phyloP scores from a whole-genome alignment of 2,329 filamentous ascomycete genomes.

The Talaromyces sp. region DNA sequence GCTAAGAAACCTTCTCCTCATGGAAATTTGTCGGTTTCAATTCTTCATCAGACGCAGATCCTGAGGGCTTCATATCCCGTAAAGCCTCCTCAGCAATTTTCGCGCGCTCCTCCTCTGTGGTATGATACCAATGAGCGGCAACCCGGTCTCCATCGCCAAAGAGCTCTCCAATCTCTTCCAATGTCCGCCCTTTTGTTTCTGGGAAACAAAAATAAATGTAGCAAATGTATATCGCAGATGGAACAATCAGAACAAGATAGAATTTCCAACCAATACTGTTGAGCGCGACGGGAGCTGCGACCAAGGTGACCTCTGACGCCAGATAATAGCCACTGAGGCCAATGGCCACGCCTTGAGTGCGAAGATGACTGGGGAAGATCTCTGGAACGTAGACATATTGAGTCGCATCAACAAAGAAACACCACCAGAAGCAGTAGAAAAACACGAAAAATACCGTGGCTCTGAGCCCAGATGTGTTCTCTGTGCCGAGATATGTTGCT shows the following conservation, averaged over 20 bases:
- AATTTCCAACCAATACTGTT: conserved; percentile 32
- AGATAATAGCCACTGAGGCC: conserved; percentile 33
- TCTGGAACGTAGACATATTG: conserved; percentile 39
- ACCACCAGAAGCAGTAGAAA: conserved; percentile 38
- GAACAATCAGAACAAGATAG: conserved; percentile 35
- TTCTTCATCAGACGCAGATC: neutral
- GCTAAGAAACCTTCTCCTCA: neutral
- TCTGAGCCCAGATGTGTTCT: conserved; percentile 29
- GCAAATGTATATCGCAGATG: conserved; percentile 26
- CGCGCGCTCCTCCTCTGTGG: neutral
- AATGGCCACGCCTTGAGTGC: conserved; percentile 34
- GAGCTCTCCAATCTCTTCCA: conserved; percentile 33
- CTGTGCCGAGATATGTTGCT: conserved; percentile 30
- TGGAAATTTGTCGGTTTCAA: neutral
- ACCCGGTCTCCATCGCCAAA: conserved; percentile 26
- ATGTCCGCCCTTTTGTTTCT: conserved; percentile 30
- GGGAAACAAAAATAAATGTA: conserved; percentile 33
- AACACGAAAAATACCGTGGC: conserved; percentile 40
- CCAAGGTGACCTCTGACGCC: conserved; percentile 31
- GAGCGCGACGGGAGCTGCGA: conserved; percentile 29
- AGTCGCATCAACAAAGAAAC: conserved; percentile 40
- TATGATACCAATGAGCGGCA: neutral
- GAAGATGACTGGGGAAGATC: conserved; percentile 40
- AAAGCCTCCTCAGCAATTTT: neutral
- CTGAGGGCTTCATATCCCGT: neutral